These are phyloP conservation scores for Cucurbita argyrosperma DNA, from an alignment of 306 rosid genomes.

Conservation along the genomic window DNA sequence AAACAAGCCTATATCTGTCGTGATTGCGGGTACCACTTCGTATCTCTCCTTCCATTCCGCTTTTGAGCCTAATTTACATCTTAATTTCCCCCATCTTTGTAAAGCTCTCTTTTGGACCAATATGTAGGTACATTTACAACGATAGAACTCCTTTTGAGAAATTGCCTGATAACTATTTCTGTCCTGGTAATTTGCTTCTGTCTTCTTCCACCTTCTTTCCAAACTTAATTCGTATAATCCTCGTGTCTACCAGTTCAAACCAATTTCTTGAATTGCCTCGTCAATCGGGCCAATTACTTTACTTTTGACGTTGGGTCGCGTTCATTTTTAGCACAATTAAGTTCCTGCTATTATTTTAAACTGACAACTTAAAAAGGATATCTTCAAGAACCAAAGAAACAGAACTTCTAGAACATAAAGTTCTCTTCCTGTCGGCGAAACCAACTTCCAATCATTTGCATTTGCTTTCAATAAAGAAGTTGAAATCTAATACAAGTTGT, in stretches of 20 bases:
- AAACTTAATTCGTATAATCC: too few relatives aligned
- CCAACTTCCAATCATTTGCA: neutral
- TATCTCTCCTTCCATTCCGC: neutral
- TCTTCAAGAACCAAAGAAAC: neutral
- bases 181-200: constrained; percentile 44
- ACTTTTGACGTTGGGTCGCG: neutral
- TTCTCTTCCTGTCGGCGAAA: neutral
- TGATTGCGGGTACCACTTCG: constrained; percentile 68
- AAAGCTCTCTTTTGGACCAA: neutral
- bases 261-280: too few relatives aligned
- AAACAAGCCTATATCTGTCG: constrained; percentile 85
- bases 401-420: neutral
- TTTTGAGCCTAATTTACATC: neutral
- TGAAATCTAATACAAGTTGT: neutral
- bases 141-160: constrained; percentile 78
- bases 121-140: constrained; percentile 66
- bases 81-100: neutral
- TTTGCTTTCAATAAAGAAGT: neutral
- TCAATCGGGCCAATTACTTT: neutral
- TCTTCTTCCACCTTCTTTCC: too few relatives aligned
- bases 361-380: neutral
- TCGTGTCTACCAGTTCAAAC: too few relatives aligned
- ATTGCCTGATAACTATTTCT: constrained; percentile 61
- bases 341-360: neutral
- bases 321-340: neutral